Evolutionary conservation across 106 monocot genomes (phyloP).

Genomic region (Dioscorea alata): DNA sequence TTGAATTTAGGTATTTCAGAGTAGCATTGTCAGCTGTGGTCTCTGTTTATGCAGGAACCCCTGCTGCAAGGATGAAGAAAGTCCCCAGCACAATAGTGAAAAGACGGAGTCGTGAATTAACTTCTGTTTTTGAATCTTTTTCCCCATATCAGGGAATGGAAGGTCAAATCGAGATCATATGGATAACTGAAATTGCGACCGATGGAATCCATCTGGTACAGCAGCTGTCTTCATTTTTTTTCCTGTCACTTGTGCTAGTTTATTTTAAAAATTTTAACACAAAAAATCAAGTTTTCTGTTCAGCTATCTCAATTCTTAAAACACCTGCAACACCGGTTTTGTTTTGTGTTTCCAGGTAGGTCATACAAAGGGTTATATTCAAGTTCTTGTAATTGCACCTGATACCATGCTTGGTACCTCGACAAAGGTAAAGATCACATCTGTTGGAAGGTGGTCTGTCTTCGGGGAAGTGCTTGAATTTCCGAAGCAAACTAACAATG

Average conservation of each 20-base stretch:
- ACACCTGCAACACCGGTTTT: too few species aligned
- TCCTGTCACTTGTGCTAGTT: background rate
- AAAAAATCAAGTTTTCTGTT: background rate
- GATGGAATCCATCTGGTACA: conserved; percentile 88
- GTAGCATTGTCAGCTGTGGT: background rate
- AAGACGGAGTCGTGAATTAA: conserved; percentile 88
- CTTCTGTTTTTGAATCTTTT: conserved; percentile 91
- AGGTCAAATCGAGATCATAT: conserved; percentile 73
- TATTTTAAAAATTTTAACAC: background rate
- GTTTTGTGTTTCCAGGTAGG: conserved; percentile 55
- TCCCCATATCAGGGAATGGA: conserved; percentile 82
- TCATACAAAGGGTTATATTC: conserved; percentile 93
- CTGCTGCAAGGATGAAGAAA: conserved; percentile 99
- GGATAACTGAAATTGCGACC: conserved; percentile 96
- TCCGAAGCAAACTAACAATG: conserved; percentile 7
- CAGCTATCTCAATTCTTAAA: background rate
- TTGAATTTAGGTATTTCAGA: background rate
- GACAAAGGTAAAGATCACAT: conserved; percentile 61
- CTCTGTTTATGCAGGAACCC: conserved; percentile 57
- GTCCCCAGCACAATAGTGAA: conserved; percentile 86
- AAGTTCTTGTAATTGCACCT: conserved; percentile 84
- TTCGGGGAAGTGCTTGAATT: conserved; percentile 76
- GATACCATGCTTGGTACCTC: conserved; percentile 74
- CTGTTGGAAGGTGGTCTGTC: conserved; percentile 88
- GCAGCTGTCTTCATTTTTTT: background rate